phyloP scores from a whole-genome alignment of 805 yeast species.

The Cyberlindnera nakhonratchasimensis region DNA sequence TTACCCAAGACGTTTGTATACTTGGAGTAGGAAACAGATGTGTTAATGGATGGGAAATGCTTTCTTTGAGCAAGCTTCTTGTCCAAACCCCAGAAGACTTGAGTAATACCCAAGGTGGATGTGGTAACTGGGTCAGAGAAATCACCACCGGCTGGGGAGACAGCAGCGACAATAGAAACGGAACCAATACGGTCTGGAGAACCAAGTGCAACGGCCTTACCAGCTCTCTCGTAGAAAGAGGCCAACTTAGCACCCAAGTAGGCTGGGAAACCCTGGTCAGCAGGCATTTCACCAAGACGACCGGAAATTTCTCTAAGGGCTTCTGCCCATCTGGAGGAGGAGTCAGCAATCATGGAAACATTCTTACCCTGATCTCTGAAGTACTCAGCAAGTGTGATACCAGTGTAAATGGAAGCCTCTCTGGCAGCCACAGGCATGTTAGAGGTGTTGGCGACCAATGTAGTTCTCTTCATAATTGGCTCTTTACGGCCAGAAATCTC shows the following conservation, averaged over 20 bases:
- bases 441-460: slow-evolving; percentile 97
- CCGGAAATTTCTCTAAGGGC: slow-evolving; percentile 99
- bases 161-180: slow-evolving; percentile 99
- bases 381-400: slow-evolving; percentile 97
- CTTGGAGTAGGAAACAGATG: slow-evolving; percentile 94
- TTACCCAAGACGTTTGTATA: slow-evolving; percentile 84
- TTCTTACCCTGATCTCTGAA: slow-evolving; percentile 99
- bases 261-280: slow-evolving; percentile 99
- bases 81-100: slow-evolving; percentile 99
- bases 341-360: slow-evolving; percentile 99
- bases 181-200: slow-evolving; percentile 96
- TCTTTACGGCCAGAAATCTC: slow-evolving; percentile 91
- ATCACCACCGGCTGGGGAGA: slow-evolving; percentile 99
- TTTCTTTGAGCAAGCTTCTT: slow-evolving; percentile 99
- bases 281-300: slow-evolving; percentile 99
- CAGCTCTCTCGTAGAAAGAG: slow-evolving; percentile 99
- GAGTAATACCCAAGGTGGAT: slow-evolving; percentile 98
- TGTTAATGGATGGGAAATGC: slow-evolving; percentile 98
- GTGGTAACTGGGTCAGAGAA: slow-evolving; percentile 99
- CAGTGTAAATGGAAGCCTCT: slow-evolving; percentile 99
- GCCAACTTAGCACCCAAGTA: slow-evolving; percentile 98
- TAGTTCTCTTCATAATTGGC: slow-evolving; percentile 99
- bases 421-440: slow-evolving; percentile 99
- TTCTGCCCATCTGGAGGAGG: slow-evolving; percentile 99
- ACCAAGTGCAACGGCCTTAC: slow-evolving; percentile 92